These are phyloP conservation scores for Fusarium sp. DNA, from an alignment of 2,329 filamentous ascomycete species.

Conservation along the genomic window DNA sequence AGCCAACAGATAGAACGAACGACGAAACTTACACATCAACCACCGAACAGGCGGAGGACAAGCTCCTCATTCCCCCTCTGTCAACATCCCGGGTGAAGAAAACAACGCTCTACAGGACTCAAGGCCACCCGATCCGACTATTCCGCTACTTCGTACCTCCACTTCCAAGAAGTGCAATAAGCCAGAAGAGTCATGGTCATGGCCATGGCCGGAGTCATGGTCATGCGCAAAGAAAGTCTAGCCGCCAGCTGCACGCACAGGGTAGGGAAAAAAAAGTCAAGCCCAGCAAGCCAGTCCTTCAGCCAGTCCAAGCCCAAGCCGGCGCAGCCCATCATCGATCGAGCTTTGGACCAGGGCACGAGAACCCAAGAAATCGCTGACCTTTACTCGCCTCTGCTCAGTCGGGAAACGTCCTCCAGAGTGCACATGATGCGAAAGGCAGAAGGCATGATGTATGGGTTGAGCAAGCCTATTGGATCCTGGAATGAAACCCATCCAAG, in stretches of 20 bases:
- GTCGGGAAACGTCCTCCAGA: not conserved
- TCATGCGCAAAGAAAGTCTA: slow-evolving; percentile 42
- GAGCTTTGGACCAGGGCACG: slow-evolving; percentile 13
- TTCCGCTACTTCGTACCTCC: slow-evolving; percentile 24
- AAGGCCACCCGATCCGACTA: slow-evolving; percentile 27
- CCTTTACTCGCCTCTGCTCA: slow-evolving; percentile 13
- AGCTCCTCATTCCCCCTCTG: slow-evolving; percentile 8
- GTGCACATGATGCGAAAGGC: slow-evolving; percentile 30
- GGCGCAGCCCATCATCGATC: slow-evolving; percentile 37
- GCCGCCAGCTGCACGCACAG: slow-evolving; percentile 28
- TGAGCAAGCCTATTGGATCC: slow-evolving; percentile 13
- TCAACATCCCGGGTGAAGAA: slow-evolving; percentile 17
- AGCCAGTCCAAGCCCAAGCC: slow-evolving; percentile 37
- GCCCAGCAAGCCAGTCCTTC: slow-evolving; percentile 22
- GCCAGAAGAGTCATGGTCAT: slow-evolving; percentile 26
- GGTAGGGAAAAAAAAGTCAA: slow-evolving; percentile 19
- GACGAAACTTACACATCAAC: not conserved
- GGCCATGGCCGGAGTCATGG: slow-evolving; percentile 20
- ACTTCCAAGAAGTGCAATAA: slow-evolving; percentile 22
- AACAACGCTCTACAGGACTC: slow-evolving; percentile 4
- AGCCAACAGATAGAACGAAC: slow-evolving; percentile 8
- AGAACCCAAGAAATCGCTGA: slow-evolving; percentile 7
- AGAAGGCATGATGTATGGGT: slow-evolving; percentile 22
- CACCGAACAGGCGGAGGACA: slow-evolving; percentile 4
- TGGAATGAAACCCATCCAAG: slow-evolving; percentile 5